These are phyloP conservation scores for Corymbia citriodora DNA, from an alignment of 441 rosid genomes.

Conservation along the genomic window DNA sequence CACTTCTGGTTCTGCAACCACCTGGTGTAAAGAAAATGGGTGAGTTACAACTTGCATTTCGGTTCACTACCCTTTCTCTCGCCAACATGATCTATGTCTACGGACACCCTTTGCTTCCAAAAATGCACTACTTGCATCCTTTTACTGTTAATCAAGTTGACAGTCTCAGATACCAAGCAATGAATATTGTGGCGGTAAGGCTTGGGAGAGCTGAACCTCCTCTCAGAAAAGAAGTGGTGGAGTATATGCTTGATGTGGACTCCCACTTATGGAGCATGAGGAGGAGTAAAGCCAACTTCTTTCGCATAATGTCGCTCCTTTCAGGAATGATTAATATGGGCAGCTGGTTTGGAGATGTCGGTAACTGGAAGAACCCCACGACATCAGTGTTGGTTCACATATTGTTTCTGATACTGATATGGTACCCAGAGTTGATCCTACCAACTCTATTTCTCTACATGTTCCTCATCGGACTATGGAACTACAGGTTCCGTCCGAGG, in stretches of 20 bases:
- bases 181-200: slow-evolving; percentile 50
- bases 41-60: slow-evolving; percentile 47
- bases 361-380: slow-evolving; percentile 49
- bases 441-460: slow-evolving; percentile 52
- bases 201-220: slow-evolving; percentile 71
- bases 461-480: slow-evolving; percentile 58
- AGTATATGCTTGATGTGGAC: slow-evolving; percentile 65
- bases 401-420: slow-evolving; percentile 43
- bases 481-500: slow-evolving; percentile 45
- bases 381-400: slow-evolving; percentile 49
- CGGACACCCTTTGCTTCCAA: slow-evolving; percentile 50
- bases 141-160: slow-evolving; percentile 61
- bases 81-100: slow-evolving; percentile 46
- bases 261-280: slow-evolving; percentile 75
- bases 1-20: slow-evolving; percentile 53
- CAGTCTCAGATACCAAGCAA: slow-evolving; percentile 54
- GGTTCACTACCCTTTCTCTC: slow-evolving; percentile 51
- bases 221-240: slow-evolving; percentile 56
- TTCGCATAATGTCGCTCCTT: slow-evolving; percentile 46
- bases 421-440: slow-evolving; percentile 52
- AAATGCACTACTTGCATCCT: slow-evolving; percentile 64
- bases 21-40: slow-evolving; percentile 60
- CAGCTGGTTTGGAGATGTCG: slow-evolving; percentile 45
- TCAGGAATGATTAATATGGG: slow-evolving; percentile 32
- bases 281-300: slow-evolving; percentile 69